Evolutionary conservation across 148 eudicot species (phyloP), one percentile per base, ranked within the genome.

Genomic region (Dianthus caryophyllus): DNA sequence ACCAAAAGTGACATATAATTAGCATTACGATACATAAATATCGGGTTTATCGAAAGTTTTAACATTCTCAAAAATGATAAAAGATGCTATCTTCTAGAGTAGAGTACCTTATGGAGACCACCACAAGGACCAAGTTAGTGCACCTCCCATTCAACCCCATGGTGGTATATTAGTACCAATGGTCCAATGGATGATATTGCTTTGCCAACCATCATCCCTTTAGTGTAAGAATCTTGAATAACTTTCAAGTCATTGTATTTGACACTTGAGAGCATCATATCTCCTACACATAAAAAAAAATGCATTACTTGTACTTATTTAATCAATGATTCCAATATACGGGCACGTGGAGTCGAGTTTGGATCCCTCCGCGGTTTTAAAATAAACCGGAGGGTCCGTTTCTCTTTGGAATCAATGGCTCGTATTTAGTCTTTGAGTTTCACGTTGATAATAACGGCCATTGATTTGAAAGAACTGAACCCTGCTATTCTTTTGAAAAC

Each of bases 141-240:
- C 47, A 31, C 18, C 59, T 20, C 20, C 10, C 54, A 44, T 58
- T 17, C 30, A 66, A 4, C 44, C 48, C 72, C 66, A 70, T 43
- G 13, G 39, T 33, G 38, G 38, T 33, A 33, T 33, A 33, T 33
- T 33, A 33, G 38, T 30, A 36, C 48, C 47, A 31, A 49, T 8
- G 25, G 43, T 24, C 48, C 47, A 31, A 49, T 8, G 25, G 43
- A 52, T 63, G 36, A 43, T 13, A 61, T 61, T 64, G 17, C 41
- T 56, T 18, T 58, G 15, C 47, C 73, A 68, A 64, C 73, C 7
- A 33, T 7, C 80, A 77, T 39, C 24, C 73, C 17, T 76, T 71
- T 56, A 20, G 30, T 30, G 36, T 39, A 55, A 30, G 76, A 72
- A 72, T 68, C 66, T 64, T 68, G 58, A 30, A 72, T 30, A 20